Evolutionary conservation across 768 basidiomycete genomes (phyloP).

Genomic region (Tubosaeta sp.): DNA sequence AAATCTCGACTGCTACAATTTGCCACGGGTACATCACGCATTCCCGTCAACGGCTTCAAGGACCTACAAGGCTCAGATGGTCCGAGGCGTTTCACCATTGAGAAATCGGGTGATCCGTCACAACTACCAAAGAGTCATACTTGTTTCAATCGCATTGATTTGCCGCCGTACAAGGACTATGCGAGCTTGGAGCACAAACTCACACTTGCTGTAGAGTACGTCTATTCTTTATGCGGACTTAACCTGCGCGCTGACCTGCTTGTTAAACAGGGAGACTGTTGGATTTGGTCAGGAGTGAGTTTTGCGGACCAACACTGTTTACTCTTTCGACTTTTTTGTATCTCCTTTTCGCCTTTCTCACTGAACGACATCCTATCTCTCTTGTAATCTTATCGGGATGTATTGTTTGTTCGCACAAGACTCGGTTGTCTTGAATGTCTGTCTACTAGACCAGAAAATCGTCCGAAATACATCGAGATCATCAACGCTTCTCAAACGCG

Average conservation of each 20-base stretch:
- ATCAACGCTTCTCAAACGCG: slow-evolving; percentile 71
- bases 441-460: slow-evolving; percentile 3
- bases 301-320: slow-evolving; percentile 11
- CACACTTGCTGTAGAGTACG: slow-evolving; percentile 90
- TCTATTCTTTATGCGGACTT: slow-evolving; percentile 19
- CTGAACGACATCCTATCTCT: slow-evolving; percentile 23
- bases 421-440: not conserved
- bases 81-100: slow-evolving; percentile 94
- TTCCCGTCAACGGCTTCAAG: slow-evolving; percentile 98
- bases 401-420: slow-evolving; percentile 12
- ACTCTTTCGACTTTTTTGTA: not conserved
- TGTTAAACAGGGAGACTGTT: slow-evolving; percentile 71
- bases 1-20: slow-evolving; percentile 96
- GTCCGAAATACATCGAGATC: not conserved
- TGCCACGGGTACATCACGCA: slow-evolving; percentile 93
- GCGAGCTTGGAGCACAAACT: slow-evolving; percentile 92
- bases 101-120: slow-evolving; percentile 95
- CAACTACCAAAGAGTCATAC: slow-evolving; percentile 96
- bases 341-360: slow-evolving; percentile 3
- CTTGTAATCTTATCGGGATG: slow-evolving; percentile 29
- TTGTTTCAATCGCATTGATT: slow-evolving; percentile 95
- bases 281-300: slow-evolving; percentile 91
- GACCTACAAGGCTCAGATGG: slow-evolving; percentile 98
- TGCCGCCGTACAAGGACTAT: slow-evolving; percentile 98
- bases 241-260: slow-evolving; percentile 17